Base-by-base conservation (phyloP, 1,284 basidiomycete species). In the Golubevia sp. region DNA sequence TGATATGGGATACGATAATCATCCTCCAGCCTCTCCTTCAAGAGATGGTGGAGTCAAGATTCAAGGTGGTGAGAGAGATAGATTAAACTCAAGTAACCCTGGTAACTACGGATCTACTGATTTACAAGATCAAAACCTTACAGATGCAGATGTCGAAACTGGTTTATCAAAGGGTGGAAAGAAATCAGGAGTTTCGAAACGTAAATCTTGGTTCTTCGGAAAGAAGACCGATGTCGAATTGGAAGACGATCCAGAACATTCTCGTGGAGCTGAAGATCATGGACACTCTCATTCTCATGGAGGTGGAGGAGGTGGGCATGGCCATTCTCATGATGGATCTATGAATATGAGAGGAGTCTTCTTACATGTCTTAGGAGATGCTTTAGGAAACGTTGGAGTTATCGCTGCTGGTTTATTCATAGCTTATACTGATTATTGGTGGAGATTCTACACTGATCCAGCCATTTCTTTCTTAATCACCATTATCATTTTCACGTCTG, bases 321-420 rank as follows among this genome's bases (percentile, higher is more conserved):
- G 5, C 11, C 30, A 34, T 34, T 34, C 30, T 34, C 58, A 70
- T 49, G 75, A 85, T 58, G 90, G 91, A 20, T 92, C 90, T 3
- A 98, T 99, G 96, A 99, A 98, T 85, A 98, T 99, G 94, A 91
- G 87, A 34, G 97, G 94, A 27, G 88, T 99, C 2, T 88, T 99
- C 62, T 85, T 99, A 24, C 97, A 99, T 84, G 96, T 99, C 25
- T 85, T 99, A 49, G 96, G 97, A 38, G 97, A 99, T 85, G 97
- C 97, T 68, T 71, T 83, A 50, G 96, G 97, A 63, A 99, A 99
- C 84, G 91, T 98, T 67, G 97, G 97, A 66, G 97, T 99, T 68
- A 98, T 99, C 67, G 89, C 91, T 26, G 92, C 95, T 3, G 97
- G 97, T 69, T 88, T 98, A 8, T 79, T 83, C 68, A 83, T 83